phyloP scores from a whole-genome alignment of 2,329 filamentous ascomycete genomes.

The Ustulina deusta region DNA sequence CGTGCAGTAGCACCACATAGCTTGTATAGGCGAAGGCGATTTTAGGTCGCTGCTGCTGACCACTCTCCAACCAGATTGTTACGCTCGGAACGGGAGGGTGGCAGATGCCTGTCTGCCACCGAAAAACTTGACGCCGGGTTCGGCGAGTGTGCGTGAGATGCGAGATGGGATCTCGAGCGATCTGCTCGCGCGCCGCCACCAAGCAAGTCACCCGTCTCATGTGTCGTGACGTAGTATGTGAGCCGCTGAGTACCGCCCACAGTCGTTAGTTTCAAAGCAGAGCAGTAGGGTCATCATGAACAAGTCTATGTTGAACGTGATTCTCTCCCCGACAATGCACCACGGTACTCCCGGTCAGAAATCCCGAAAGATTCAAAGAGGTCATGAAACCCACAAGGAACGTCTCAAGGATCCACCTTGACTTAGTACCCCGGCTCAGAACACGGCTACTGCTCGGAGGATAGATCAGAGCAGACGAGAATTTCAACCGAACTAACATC shows the following conservation, averaged over 20 bases:
- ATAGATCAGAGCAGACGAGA: background rate
- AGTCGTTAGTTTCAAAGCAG: background rate
- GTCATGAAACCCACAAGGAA: background rate
- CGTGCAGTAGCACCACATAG: background rate
- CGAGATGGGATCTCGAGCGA: conserved; percentile 23
- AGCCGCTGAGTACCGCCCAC: background rate
- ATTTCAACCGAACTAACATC: background rate
- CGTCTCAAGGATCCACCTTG: background rate
- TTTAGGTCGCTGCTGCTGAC: background rate
- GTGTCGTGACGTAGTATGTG: background rate
- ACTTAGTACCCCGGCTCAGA: background rate
- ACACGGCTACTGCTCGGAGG: background rate
- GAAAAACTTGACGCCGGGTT: conserved; percentile 1
- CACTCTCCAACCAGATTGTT: conserved; percentile 4
- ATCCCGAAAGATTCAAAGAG: background rate
- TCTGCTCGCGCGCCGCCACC: conserved; percentile 11
- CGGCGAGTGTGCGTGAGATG: conserved; percentile 13
- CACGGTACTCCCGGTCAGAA: background rate
- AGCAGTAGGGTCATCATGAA: background rate
- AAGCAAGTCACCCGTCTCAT: conserved; percentile 1
- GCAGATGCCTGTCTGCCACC: background rate
- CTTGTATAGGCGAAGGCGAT: background rate
- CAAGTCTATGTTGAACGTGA: background rate
- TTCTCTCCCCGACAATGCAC: background rate
- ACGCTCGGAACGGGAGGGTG: background rate